Percentiles rank a stretch among this genome's conserved stretches.
These are phyloP conservation scores for Ramularia endophylla DNA, from an alignment of 2,329 filamentous ascomycete genomes.

Conservation along the genomic window DNA sequence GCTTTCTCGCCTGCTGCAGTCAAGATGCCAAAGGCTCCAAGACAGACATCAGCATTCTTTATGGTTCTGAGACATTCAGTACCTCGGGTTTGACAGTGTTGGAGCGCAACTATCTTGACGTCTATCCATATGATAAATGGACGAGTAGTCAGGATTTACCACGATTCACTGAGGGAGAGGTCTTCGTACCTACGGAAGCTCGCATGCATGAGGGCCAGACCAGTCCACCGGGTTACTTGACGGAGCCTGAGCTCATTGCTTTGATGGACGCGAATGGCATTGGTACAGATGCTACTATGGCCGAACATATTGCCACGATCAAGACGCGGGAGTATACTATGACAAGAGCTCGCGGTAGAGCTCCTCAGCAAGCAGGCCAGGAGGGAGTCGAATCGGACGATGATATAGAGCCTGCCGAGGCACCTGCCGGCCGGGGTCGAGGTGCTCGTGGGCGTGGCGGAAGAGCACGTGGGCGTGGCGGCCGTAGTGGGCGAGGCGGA, in stretches of 20 bases:
- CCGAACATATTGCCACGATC: slow-evolving; percentile 95
- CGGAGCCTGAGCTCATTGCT: slow-evolving; percentile 89
- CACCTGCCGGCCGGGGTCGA: slow-evolving; percentile 32
- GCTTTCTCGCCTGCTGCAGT: slow-evolving; percentile 93
- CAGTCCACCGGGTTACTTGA: slow-evolving; percentile 74
- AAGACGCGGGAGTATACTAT: slow-evolving; percentile 83
- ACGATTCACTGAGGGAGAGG: slow-evolving; percentile 69
- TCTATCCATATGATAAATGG: slow-evolving; percentile 97
- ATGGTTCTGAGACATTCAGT: slow-evolving; percentile 76
- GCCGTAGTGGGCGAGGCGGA: slow-evolving; percentile 41
- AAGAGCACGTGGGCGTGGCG: slow-evolving; percentile 38
- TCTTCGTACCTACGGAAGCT: slow-evolving; percentile 81
- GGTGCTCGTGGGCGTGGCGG: slow-evolving; percentile 35
- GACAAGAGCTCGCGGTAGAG: slow-evolving; percentile 47
- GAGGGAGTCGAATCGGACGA: slow-evolving; percentile 24
- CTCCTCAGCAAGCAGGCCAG: slow-evolving; percentile 23
- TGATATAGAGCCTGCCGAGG: slow-evolving; percentile 31
- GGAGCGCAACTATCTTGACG: slow-evolving; percentile 87
- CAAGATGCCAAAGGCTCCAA: slow-evolving; percentile 84
- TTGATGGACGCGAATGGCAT: slow-evolving; percentile 99
- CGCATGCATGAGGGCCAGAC: slow-evolving; percentile 91
- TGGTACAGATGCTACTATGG: slow-evolving; percentile 98
- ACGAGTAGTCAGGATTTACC: slow-evolving; percentile 79
- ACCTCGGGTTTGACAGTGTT: slow-evolving; percentile 79
- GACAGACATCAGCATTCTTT: slow-evolving; percentile 78